Evolutionary conservation across 73 alveolate species (phyloP).

Genomic region (Stentor coeruleus): DNA sequence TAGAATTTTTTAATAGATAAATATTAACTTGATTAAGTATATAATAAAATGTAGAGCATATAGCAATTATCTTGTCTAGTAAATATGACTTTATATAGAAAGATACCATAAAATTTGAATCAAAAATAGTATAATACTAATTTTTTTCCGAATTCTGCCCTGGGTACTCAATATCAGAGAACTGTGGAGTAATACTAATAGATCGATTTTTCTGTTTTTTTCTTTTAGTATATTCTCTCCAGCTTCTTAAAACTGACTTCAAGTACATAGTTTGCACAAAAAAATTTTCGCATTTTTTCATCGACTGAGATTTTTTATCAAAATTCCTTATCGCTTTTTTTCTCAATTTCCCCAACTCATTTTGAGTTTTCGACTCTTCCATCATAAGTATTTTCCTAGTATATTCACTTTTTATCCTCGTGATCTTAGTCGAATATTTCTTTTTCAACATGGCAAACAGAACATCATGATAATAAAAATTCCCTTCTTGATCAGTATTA

Average conservation of each 20-base stretch:
- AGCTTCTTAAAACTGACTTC: neutral
- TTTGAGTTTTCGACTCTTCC: neutral
- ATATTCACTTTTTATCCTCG: neutral
- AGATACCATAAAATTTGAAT: too few relatives aligned
- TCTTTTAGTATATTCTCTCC: neutral
- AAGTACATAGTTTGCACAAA: neutral
- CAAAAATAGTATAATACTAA: too few relatives aligned
- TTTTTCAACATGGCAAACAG: constrained; percentile 38
- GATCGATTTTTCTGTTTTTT: neutral
- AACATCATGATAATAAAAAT: constrained; percentile 37
- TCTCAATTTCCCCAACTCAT: neutral
- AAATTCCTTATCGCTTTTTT: neutral
- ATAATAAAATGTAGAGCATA: too few relatives aligned
- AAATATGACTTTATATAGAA: too few relatives aligned
- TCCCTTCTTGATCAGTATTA: constrained; percentile 28
- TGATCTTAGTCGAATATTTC: neutral
- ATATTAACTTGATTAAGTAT: too few relatives aligned
- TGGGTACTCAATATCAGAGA: constrained; percentile 13
- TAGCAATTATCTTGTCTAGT: too few relatives aligned
- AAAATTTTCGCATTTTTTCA: neutral
- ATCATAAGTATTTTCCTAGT: neutral
- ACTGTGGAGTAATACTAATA: neutral
- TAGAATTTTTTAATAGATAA: too few relatives aligned
- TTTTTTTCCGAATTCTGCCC: constrained; percentile 20
- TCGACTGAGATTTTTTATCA: neutral